phyloP scores from a whole-genome alignment of 768 basidiomycete genomes.

The Mycena galopus region DNA sequence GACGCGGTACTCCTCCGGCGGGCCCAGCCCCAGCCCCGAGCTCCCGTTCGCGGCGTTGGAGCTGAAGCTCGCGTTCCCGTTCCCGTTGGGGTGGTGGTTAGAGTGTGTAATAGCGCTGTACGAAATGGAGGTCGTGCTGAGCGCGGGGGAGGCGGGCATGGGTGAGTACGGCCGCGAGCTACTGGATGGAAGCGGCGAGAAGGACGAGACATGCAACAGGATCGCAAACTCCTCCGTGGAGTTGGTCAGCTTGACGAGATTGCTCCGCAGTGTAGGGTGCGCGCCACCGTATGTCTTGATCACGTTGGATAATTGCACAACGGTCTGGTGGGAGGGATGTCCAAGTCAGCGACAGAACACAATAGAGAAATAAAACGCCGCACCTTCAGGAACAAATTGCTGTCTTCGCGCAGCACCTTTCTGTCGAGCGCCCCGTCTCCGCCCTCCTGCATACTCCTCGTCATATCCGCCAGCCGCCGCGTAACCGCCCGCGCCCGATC shows the following conservation, averaged over 20 bases:
- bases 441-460: slow-evolving; percentile 70
- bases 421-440: slow-evolving; percentile 63
- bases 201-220: slow-evolving; percentile 87
- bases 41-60: neutral
- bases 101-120: slow-evolving; percentile 29
- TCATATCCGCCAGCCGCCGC: slow-evolving; percentile 67
- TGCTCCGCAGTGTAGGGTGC: slow-evolving; percentile 73
- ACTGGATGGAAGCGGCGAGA: slow-evolving; percentile 66
- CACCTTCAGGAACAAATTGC: slow-evolving; percentile 88
- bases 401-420: slow-evolving; percentile 79
- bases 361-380: slow-evolving; percentile 35
- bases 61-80: neutral
- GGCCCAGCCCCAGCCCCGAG: neutral
- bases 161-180: slow-evolving; percentile 70
- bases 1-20: slow-evolving; percentile 63
- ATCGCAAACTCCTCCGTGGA: slow-evolving; percentile 91
- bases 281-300: slow-evolving; percentile 75
- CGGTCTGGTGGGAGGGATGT: slow-evolving; percentile 59
- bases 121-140: slow-evolving; percentile 37
- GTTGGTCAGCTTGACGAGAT: slow-evolving; percentile 83
- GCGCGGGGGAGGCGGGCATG: slow-evolving; percentile 52
- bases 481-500: slow-evolving; percentile 76
- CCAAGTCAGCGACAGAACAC: neutral
- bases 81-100: slow-evolving; percentile 35
- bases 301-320: slow-evolving; percentile 81